phyloP scores from a whole-genome alignment of 140 eudicot species.

The Ambrosia hybrid region DNA sequence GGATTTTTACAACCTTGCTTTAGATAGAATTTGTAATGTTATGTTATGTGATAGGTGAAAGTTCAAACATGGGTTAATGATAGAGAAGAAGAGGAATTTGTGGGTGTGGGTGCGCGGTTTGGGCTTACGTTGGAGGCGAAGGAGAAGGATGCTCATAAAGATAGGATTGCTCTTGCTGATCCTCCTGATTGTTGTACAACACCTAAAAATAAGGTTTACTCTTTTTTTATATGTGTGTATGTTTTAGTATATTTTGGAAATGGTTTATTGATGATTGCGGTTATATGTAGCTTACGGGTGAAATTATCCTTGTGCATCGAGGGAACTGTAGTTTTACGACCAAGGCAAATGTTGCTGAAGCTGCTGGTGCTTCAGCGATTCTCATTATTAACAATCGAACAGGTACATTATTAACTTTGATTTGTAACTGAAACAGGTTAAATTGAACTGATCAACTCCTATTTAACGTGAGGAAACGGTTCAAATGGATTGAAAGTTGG shows the following conservation, averaged over 20 bases:
- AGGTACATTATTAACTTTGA: slow-evolving; percentile 36
- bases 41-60: slow-evolving; percentile 61
- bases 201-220: slow-evolving; percentile 73
- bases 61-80: slow-evolving; percentile 78
- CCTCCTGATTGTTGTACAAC: slow-evolving; percentile 90
- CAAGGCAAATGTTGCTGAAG: slow-evolving; percentile 93
- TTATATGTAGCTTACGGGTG: slow-evolving; percentile 77
- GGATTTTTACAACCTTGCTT: too few species aligned
- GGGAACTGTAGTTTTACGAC: slow-evolving; percentile 92
- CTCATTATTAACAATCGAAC: slow-evolving; percentile 76
- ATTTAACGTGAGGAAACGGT: background rate
- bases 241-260: background rate
- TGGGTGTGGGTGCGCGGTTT: slow-evolving; percentile 96
- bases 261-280: background rate
- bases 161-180: slow-evolving; percentile 72
- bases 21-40: too few species aligned
- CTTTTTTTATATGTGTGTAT: background rate
- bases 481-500: background rate
- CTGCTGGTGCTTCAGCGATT: slow-evolving; percentile 96
- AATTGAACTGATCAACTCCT: background rate
- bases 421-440: background rate
- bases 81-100: slow-evolving; percentile 64
- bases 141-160: slow-evolving; percentile 84
- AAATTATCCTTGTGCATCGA: slow-evolving; percentile 85
- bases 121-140: slow-evolving; percentile 90